Evolutionary conservation across 2,329 filamentous ascomycete species (phyloP), one percentile per base, ranked within the genome.

Genomic region (Elsinoe arachidis): DNA sequence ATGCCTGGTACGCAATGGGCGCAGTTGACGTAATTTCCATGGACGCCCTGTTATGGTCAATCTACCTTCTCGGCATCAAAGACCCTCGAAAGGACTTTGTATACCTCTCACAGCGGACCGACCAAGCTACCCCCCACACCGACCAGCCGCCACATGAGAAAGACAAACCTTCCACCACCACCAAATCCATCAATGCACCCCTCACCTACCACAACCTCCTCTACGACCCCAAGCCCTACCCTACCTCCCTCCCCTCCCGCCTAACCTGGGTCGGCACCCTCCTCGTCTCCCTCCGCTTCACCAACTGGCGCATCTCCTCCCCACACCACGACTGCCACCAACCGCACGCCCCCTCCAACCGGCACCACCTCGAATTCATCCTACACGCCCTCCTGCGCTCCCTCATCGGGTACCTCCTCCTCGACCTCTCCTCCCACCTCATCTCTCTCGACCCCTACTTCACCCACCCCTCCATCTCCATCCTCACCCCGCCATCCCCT

Each of bases 1-100:
- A 68, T 43, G 65, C 66, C 1, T 68, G 66, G 66, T 59, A 51
- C 15, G 39, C 37, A 2, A 69, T 69, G 67, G 55, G 59, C 17
- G 63, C 62, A 7, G 57, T 66, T 7, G 67, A 69, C 43, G 67
- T 68, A 9, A 63, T 68, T 15, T 64, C 61, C 30, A 60, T 65
- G 9, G 63, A 69, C 46, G 58, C 52, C 2, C 46, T 68, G n/a
- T 60, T 68, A 19, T 65, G 63, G 62, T 46, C 60, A 14, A 51
- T 61, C 6, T 63, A 63, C 47, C 58, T 68, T 12, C 60, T 69
- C 12, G 61, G 59, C 3, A 61, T 68, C 17, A 58, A 62, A 15
- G 65, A 69, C 55, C 64, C 63, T 2, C 63, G 64, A 49, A 61
- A 39, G 26, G 57, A 66, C 34, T 69, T 68, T 41, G 38, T 55